Base-by-base conservation (phyloP, 202 grass and related monocot genomes). In the Setaria viridis region DNA sequence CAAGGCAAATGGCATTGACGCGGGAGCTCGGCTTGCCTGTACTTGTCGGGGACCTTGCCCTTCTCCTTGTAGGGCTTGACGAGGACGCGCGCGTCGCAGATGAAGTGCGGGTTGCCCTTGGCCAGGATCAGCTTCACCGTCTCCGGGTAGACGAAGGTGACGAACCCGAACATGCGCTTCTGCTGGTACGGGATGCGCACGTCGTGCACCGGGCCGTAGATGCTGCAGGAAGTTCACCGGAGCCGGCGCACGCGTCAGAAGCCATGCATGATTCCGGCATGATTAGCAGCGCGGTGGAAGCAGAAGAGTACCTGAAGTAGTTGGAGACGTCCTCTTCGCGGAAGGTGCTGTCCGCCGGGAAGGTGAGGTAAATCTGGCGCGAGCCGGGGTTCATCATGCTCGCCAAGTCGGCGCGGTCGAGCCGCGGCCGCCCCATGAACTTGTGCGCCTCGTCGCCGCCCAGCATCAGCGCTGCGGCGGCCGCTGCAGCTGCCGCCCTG, bases 41-140 rank as follows among this genome's bases (percentile, higher is more conserved):
- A 94, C 87, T 99, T 96, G 87, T 99, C 93, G 20, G 90, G 96
- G 72, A 96, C 88, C 91, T 99, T 99, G 80, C 96, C 96, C 86
- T 99, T 99, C 91, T 99, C 96, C 90, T 99, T 99, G 88, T 99
- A 99, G 8, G 96, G 96, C 84, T 99, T 99, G 60, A 99, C 96
- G 65, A 99, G 91, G 35, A 99, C 96, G 10, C 96, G 91, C 5
- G 96, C 91, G 81, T 99, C 91, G 56, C 93, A 99, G 80, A 99
- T 94, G 88, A 99, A 99, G 89, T 99, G 96, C 25, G 96, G 96
- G 84, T 99, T 99, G 53, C 96, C 96, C 79, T 99, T 99, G 21
- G 96, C 91, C 13, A 99, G 89, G 74, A 99, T 99, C 58, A 99
- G 76, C 87, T 94, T 99, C 87, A 99, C 96, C 4, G 96, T 99